Base-by-base conservation (phyloP, 257 asterid genomes). In the Plectranthus barbatus region DNA sequence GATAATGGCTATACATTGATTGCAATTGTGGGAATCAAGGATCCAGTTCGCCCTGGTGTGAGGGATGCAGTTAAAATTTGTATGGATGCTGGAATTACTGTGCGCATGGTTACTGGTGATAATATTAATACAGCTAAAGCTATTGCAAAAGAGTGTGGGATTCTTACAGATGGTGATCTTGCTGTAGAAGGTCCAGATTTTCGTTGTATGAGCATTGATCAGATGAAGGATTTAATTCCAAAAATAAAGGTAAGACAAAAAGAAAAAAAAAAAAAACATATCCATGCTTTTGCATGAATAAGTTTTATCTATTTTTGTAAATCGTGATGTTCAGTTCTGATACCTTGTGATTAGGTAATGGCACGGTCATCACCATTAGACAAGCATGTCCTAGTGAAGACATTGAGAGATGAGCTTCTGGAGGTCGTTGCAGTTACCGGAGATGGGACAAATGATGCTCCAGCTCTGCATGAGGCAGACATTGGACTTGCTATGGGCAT, bases 381-480 rank as follows among this genome's bases (percentile, higher is more conserved):
- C 83, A 93, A 93, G 78, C 92, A 93, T 50, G 68, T 83, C 49
- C 79, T 93, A 47, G 99, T 87, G 57, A 87, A 83, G 83, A 82
- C 81, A 50, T 73, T 86, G 31, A 81, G 94, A 80, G 79, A 80
- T 56, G 67, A 49, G 79, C 86, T 81, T 58, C 68, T 58, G 77
- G 94, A 93, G 74, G 99, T 93, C 21, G 96, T 90, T 67, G 99
- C 99, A 50, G 99, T 91, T 33, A 91, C 98, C 7, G 95, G 98
- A 54, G 98, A 88, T 69, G 96, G 98, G 41, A 91, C 98, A 31
- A 91, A 91, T 64, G 98, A 91, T 70, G 98, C 96, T 60, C 98
- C 98, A 23, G 96, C 98, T 68, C 72, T 91, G 77, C 90, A 81
- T 11, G 95, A 88, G 58, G 90, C 98, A 17, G 95, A 91, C 72